A percentile compares a stretch with the other conserved stretches of the same genome.
Conservation (phyloP, 1,284 basidiomycete genomes). For the Agroathelia rolfsii region DNA sequence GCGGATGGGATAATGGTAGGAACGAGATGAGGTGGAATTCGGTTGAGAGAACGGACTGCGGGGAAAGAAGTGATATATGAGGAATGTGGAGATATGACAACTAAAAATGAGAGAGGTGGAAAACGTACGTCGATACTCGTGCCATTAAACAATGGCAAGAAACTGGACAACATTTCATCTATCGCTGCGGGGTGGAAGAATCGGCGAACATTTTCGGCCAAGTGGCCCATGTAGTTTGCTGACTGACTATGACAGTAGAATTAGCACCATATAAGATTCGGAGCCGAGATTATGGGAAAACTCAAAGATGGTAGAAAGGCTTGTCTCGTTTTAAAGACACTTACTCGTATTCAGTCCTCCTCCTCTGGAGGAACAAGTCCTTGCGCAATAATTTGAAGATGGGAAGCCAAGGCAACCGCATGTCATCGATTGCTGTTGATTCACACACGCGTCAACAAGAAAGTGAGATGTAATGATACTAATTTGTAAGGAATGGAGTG, state of each 20-base stretch:
- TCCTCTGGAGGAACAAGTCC: constrained; percentile 76
- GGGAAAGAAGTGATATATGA: constrained; percentile 13
- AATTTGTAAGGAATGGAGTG: no score
- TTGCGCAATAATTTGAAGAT: constrained; percentile 73
- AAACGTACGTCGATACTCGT: constrained; percentile 59
- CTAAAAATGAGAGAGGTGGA: no score
- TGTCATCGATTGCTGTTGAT: no score
- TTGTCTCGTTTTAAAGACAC: constrained; percentile 16
- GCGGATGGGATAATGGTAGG: constrained; percentile 69
- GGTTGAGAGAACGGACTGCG: constrained; percentile 62
- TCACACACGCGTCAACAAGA: no score
- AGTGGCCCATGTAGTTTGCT: constrained; percentile 77
- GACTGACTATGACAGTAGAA: constrained; percentile 41
- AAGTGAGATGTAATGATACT: no score
- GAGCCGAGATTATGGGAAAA: constrained; percentile 6
- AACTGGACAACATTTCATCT: constrained; percentile 81
- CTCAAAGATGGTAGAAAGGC: background rate
- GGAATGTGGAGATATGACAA: constrained; percentile 11
- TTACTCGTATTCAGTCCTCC: constrained; percentile 75
- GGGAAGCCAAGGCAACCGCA: constrained; percentile 84
- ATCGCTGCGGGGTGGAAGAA: constrained; percentile 90
- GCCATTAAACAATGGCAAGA: constrained; percentile 59
- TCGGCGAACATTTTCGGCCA: constrained; percentile 72
- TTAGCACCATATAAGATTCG: constrained; percentile 10
- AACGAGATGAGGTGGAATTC: constrained; percentile 80